Percentiles rank a stretch among this genome's conserved stretches.
These are phyloP conservation scores for Rhizoclosmatium globosum DNA, from an alignment of 192 early-diverging fungal genomes.

Conservation along the genomic window DNA sequence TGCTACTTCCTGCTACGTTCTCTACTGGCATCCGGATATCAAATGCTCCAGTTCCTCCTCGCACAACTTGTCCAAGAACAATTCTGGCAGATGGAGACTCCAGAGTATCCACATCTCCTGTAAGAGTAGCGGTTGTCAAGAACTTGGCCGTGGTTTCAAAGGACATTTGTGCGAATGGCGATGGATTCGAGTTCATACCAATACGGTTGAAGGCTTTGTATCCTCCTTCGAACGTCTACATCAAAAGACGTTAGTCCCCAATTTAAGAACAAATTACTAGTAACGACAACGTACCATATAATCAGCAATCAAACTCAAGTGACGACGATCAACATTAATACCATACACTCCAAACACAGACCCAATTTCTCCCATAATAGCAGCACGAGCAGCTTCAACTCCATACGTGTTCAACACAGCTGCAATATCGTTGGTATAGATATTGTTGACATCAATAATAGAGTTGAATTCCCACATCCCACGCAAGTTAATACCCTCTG, in stretches of 20 bases:
- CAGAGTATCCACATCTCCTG: slow-evolving; percentile 88
- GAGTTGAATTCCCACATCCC: slow-evolving; percentile 85
- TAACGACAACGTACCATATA: slow-evolving; percentile 79
- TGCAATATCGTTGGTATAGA: slow-evolving; percentile 98
- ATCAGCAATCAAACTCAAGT: slow-evolving; percentile 96
- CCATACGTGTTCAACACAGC: slow-evolving; percentile 93
- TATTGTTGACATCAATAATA: slow-evolving; percentile 82
- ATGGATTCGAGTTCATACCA: slow-evolving; percentile 89
- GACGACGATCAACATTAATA: slow-evolving; percentile 92
- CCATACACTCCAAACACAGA: slow-evolving; percentile 94
- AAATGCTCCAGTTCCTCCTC: slow-evolving; percentile 93
- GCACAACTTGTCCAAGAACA: slow-evolving; percentile 92
- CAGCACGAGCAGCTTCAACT: slow-evolving; percentile 93
- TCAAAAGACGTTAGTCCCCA: neutral
- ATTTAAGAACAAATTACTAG: neutral
- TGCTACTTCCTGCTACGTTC: neutral
- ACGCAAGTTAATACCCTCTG: slow-evolving; percentile 91
- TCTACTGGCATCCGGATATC: slow-evolving; percentile 73
- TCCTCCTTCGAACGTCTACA: slow-evolving; percentile 93
- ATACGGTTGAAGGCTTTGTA: slow-evolving; percentile 98
- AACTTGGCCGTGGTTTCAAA: slow-evolving; percentile 97
- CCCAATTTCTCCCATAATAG: slow-evolving; percentile 93
- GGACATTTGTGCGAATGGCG: slow-evolving; percentile 97
- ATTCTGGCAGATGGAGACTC: slow-evolving; percentile 92
- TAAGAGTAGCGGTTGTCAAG: slow-evolving; percentile 87